Evolutionary conservation across 371 early-diverging fungal genomes (phyloP).

Genomic region (Dichotomocladium elegans): DNA sequence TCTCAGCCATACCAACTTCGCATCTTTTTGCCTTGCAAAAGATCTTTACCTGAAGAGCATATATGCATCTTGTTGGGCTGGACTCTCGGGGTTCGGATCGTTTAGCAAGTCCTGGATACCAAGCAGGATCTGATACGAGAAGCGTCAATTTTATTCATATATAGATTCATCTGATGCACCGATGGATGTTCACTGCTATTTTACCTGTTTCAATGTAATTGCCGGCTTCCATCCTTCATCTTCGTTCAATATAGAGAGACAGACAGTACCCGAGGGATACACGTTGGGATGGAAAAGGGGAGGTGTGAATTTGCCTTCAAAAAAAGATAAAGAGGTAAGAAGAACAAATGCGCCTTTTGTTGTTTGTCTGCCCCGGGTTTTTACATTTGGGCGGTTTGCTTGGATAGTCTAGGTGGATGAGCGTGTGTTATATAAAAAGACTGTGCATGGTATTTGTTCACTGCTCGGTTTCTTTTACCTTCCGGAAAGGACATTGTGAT

Average conservation of each 20-base stretch:
- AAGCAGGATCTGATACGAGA: conserved; percentile 62
- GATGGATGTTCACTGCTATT: no score
- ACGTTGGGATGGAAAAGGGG: conserved; percentile 99
- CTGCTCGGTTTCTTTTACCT: conserved; percentile 40
- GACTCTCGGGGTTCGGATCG: conserved; percentile 95
- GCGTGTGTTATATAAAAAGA: background rate
- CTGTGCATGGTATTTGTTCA: background rate
- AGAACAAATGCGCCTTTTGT: background rate
- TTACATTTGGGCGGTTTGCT: conserved; percentile 85
- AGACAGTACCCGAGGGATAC: conserved; percentile 98
- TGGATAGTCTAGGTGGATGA: conserved; percentile 61
- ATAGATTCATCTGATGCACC: no score
- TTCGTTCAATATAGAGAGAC: conserved; percentile 96
- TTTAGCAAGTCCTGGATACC: conserved; percentile 94
- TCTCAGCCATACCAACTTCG: background rate
- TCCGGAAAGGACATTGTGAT: conserved; percentile 88
- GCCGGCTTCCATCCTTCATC: conserved; percentile 98
- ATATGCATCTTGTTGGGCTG: conserved; percentile 96
- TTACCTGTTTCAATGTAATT: conserved; percentile 97
- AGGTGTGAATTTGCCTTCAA: conserved; percentile 75
- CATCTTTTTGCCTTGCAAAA: background rate
- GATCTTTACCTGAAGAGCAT: conserved; percentile 74
- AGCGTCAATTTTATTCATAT: background rate
- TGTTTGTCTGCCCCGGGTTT: background rate
- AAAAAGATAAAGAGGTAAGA: background rate